Percentiles rank a stretch among this genome's conserved stretches.
Evolutionary conservation across 352 stramenopile genomes (phyloP).

Genomic region (Globisporangium sylvaticum): DNA sequence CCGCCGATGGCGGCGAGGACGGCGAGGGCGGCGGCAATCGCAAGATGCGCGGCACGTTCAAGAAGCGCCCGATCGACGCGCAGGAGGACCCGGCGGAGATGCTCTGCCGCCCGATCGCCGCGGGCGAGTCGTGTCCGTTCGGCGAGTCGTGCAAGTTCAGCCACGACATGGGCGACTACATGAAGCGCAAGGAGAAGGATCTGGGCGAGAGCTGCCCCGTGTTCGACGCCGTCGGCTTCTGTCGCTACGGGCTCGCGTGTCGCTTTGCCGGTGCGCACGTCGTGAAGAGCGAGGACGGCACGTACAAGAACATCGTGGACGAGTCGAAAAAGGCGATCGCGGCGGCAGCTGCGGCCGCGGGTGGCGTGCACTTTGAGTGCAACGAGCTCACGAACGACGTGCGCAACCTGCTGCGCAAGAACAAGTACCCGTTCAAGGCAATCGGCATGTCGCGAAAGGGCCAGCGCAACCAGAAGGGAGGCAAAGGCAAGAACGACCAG

Average conservation of each 20-base stretch:
- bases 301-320: conserved; percentile 49
- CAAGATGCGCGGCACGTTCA: conserved; percentile 59
- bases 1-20: conserved; percentile 8
- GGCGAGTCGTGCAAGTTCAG: conserved; percentile 84
- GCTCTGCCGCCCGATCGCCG: conserved; percentile 66
- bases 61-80: conserved; percentile 77
- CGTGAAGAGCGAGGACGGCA: conserved; percentile 40
- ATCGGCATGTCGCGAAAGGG: conserved; percentile 62
- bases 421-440: conserved; percentile 89
- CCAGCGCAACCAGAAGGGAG: conserved; percentile 44
- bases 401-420: conserved; percentile 87
- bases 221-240: conserved; percentile 85
- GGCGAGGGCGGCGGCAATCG: conserved; percentile 16
- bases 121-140: conserved; percentile 60
- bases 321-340: conserved; percentile 21
- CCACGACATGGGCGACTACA: conserved; percentile 79
- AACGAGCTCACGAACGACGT: conserved; percentile 89
- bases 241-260: conserved; percentile 90
- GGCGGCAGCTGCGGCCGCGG: conserved; percentile 24
- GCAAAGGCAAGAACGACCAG: conserved; percentile 42
- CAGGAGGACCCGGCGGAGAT: conserved; percentile 55
- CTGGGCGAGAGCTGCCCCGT: conserved; percentile 72
- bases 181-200: conserved; percentile 85
- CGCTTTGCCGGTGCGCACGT: conserved; percentile 88
- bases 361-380: conserved; percentile 44